A percentile compares a stretch with the other conserved stretches of the same genome.
phyloP scores from a whole-genome alignment of 176 grass and related monocot genomes.

The Ampelocalamus luodianensis region DNA sequence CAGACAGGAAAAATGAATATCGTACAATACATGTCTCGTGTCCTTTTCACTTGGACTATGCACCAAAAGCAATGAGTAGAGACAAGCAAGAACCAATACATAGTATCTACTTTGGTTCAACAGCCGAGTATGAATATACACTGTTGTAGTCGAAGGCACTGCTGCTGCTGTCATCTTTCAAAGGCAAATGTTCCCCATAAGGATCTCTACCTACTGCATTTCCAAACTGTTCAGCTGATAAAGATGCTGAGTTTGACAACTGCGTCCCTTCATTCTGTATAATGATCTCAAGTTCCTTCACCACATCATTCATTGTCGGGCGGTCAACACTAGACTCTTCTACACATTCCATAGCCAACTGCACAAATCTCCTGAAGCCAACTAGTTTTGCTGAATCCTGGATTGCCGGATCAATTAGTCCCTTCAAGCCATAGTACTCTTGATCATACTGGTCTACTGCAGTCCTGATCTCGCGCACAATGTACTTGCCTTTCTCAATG shows the following conservation, averaged over 20 bases:
- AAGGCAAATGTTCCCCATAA: constrained; percentile 43
- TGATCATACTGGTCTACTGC: constrained; percentile 58
- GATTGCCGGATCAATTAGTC: constrained; percentile 53
- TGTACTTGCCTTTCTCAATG: constrained; percentile 67
- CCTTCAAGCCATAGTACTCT: constrained; percentile 66
- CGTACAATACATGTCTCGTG: constrained; percentile 21
- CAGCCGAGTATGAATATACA: constrained; percentile 52
- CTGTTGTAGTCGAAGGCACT: constrained; percentile 57
- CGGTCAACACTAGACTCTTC: constrained; percentile 62
- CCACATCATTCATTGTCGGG: constrained; percentile 67
- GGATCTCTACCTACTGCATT: constrained; percentile 41
- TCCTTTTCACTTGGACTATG: constrained; percentile 29
- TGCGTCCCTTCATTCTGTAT: constrained; percentile 58
- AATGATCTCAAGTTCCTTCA: constrained; percentile 68
- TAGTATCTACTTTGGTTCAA: constrained; percentile 57
- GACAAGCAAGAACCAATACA: constrained; percentile 28
- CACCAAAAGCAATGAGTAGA: constrained; percentile 16
- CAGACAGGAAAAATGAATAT: not conserved
- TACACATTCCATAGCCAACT: constrained; percentile 67
- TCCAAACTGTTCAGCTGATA: constrained; percentile 46
- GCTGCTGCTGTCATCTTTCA: constrained; percentile 52
- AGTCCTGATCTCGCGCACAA: constrained; percentile 61
- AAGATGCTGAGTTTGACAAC: constrained; percentile 43
- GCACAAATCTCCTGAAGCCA: constrained; percentile 65
- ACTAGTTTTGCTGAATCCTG: constrained; percentile 48